Evolutionary conservation across 495 filamentous ascomycete species (phyloP).

Genomic region (Penicillium atrosanguineum): DNA sequence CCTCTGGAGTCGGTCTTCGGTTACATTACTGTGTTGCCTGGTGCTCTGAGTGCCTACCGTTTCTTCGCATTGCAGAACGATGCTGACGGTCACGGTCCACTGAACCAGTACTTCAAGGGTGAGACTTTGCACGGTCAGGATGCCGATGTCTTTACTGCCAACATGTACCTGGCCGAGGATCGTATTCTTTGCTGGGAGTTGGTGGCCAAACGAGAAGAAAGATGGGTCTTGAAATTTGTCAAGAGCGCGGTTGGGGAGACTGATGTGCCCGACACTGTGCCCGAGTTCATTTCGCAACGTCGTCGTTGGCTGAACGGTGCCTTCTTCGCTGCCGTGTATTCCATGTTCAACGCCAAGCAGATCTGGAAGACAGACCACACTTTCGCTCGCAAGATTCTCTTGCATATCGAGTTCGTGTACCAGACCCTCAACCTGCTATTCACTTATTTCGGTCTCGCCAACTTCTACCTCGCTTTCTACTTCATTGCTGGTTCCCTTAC

Average conservation of each 20-base stretch:
- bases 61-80: slow-evolving; percentile 98
- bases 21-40: slow-evolving; percentile 95
- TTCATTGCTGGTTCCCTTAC: slow-evolving; percentile 95
- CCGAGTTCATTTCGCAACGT: slow-evolving; percentile 95
- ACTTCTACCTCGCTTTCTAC: slow-evolving; percentile 98
- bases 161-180: slow-evolving; percentile 99
- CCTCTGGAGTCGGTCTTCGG: slow-evolving; percentile 96
- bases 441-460: slow-evolving; percentile 97
- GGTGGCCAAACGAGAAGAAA: slow-evolving; percentile 89
- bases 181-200: slow-evolving; percentile 99
- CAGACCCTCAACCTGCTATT: slow-evolving; percentile 88
- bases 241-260: slow-evolving; percentile 94
- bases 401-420: slow-evolving; percentile 96
- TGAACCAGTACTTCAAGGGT: slow-evolving; percentile 99
- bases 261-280: slow-evolving; percentile 74
- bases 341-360: slow-evolving; percentile 89
- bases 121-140: slow-evolving; percentile 96
- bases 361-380: slow-evolving; percentile 95
- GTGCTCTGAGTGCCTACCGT: slow-evolving; percentile 90
- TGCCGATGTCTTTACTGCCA: slow-evolving; percentile 97
- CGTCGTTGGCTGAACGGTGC: slow-evolving; percentile 97
- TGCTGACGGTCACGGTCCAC: slow-evolving; percentile 86
- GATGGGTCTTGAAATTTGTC: slow-evolving; percentile 98
- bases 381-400: slow-evolving; percentile 77
- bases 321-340: slow-evolving; percentile 98